Percentiles rank a stretch among this genome's conserved stretches.
phyloP scores from a whole-genome alignment of 495 filamentous ascomycete species.

The Pyrenopolyporus hunteri region DNA sequence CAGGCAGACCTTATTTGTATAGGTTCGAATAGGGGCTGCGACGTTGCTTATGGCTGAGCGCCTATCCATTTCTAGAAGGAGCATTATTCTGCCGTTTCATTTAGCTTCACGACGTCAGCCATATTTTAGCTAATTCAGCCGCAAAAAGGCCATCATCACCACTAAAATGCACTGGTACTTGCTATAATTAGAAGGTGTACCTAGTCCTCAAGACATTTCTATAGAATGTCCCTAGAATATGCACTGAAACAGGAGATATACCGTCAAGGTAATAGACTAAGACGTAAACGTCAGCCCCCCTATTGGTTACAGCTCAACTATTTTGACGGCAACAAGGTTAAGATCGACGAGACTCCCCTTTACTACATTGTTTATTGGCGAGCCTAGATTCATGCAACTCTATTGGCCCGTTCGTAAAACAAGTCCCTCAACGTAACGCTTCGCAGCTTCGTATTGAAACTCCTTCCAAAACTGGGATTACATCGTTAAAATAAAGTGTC shows the following conservation, averaged over 20 bases:
- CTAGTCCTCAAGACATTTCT: slow-evolving; percentile 9
- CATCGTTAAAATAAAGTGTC: background rate
- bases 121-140: too few species aligned
- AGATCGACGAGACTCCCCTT: background rate
- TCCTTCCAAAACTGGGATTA: slow-evolving; percentile 10
- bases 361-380: background rate
- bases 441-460: background rate
- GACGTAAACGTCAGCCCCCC: background rate
- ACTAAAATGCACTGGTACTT: background rate
- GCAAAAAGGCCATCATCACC: too few species aligned
- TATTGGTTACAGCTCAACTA: slow-evolving; percentile 3
- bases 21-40: slow-evolving; percentile 1
- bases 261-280: background rate
- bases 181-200: slow-evolving; percentile 25
- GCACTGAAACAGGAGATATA: slow-evolving; percentile 8
- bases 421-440: background rate
- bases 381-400: background rate
- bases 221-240: too few species aligned
- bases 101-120: too few species aligned
- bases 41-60: background rate
- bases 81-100: slow-evolving; percentile 3
- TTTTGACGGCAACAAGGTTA: slow-evolving; percentile 6
- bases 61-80: slow-evolving; percentile 23
- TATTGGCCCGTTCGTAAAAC: slow-evolving; percentile 17
- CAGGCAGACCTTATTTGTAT: slow-evolving; percentile 22